Conservation (phyloP, 106 monocot genomes). For the Dioscorea alata region DNA sequence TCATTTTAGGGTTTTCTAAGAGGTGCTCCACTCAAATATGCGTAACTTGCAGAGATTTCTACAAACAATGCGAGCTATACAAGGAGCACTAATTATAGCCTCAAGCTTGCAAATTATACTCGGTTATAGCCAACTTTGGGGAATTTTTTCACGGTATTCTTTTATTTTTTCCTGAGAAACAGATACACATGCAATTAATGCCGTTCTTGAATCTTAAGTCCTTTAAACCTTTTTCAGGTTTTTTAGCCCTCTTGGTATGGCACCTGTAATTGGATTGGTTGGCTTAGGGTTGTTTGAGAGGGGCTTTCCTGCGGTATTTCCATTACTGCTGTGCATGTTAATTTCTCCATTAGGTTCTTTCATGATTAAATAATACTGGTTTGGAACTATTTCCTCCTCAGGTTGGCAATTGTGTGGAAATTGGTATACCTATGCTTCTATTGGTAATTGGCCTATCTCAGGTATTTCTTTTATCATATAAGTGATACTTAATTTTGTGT, state of each 20-base stretch:
- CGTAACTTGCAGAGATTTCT: slow-evolving; percentile 50
- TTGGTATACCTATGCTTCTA: slow-evolving; percentile 87
- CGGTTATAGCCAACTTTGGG: slow-evolving; percentile 78
- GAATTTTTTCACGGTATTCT: slow-evolving; percentile 77
- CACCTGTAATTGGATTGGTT: slow-evolving; percentile 76
- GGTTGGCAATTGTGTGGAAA: slow-evolving; percentile 93
- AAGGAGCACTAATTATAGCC: slow-evolving; percentile 59
- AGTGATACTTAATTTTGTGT: background rate
- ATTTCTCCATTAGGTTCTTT: too few relatives aligned
- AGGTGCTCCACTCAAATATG: background rate
- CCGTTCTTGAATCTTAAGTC: background rate
- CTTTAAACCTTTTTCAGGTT: slow-evolving; percentile 44
- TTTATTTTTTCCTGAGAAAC: background rate
- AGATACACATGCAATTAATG: background rate
- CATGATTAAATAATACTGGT: background rate
- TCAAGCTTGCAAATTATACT: slow-evolving; percentile 60
- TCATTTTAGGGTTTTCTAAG: too few relatives aligned
- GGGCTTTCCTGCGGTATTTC: slow-evolving; percentile 75
- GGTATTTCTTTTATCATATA: slow-evolving; percentile 24
- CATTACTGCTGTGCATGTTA: background rate
- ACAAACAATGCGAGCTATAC: slow-evolving; percentile 58
- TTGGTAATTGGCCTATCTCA: slow-evolving; percentile 76
- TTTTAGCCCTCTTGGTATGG: slow-evolving; percentile 88
- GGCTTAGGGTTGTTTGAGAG: slow-evolving; percentile 84
- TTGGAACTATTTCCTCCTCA: slow-evolving; percentile 16